Evolutionary conservation across 2,329 filamentous ascomycete genomes (phyloP).

Genomic region (Claviceps pusilla): DNA sequence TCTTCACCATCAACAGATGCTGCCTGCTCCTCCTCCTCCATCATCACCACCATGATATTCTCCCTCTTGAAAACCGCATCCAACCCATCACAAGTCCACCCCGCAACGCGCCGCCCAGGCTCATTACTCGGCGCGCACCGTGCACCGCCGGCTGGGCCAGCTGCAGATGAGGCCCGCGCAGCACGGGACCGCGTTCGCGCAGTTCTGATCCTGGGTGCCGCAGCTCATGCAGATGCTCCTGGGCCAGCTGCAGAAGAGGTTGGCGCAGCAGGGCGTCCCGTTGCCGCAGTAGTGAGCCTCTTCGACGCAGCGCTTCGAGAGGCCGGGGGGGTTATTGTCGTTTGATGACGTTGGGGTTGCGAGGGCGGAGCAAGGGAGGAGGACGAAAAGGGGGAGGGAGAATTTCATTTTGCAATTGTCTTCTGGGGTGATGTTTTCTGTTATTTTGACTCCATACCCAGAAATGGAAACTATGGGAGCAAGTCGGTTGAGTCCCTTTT

Average conservation of each 20-base stretch:
- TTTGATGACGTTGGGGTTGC: not conserved
- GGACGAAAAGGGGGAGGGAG: not conserved
- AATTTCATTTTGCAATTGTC: not conserved
- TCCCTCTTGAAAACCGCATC: not conserved
- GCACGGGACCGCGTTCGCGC: not conserved
- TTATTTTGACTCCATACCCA: not conserved
- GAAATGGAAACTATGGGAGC: too few species aligned
- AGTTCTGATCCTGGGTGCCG: not conserved
- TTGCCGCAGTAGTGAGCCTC: not conserved
- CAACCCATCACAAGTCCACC: not conserved
- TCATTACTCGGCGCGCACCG: not conserved
- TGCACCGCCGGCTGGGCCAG: not conserved
- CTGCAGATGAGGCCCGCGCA: not conserved
- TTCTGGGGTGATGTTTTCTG: not conserved
- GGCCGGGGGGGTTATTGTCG: not conserved
- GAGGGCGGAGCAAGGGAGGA: not conserved
- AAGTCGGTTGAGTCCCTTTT: too few species aligned
- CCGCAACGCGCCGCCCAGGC: not conserved
- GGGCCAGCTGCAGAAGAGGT: slow-evolving; percentile 3
- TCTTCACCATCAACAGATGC: too few species aligned
- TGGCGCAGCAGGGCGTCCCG: not conserved
- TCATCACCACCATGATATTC: not conserved
- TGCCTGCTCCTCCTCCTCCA: not conserved
- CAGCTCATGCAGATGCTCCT: not conserved
- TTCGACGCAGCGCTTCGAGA: not conserved